Base-by-base conservation (phyloP, 371 early-diverging fungal species). In the Rhizomucor pusillus region DNA sequence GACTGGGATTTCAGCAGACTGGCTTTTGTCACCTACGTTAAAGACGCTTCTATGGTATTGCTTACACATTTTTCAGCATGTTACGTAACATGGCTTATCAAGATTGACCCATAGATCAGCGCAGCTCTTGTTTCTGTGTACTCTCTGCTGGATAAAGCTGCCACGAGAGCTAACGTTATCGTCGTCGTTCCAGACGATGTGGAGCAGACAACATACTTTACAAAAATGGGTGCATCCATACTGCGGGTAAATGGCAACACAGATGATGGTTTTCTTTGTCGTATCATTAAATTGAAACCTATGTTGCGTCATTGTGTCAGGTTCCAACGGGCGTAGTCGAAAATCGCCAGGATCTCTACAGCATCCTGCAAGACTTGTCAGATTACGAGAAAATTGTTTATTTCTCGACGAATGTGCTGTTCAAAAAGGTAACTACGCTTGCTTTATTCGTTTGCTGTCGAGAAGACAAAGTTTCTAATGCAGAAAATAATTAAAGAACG, bases 371-470 rank as follows among this genome's bases (percentile, higher is more conserved):
- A n/a, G 40, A 29, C 12, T 25, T 51, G n/a, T 24, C 6, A 40
- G 25, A 56, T 39, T 66, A 60, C 46, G 16, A 57, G 29, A 70
- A 63, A 16, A 36, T 66, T 16, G 47, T 66, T 4, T 70, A 70
- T 37, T 70, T 70, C 45, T 59, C 66, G 5, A 57, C 52, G 34
- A 58, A 64, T 18, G 47, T 70, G 12, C 23, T 70, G 41, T 70
- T 70, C 47, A 50, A 58, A 50, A 54, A 70, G 39, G 66, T 66
- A 66, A 46, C 23, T 45, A 35, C 35, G 41, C 33, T 19, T 43
- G 47, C 14, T 12, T 41, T 41, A 3, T 5, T 19, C 3, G 19
- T 10, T 54, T 25, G 1, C 43, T n/a, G 19, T 35, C 29, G 24
- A n/a, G 19, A 37, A 39, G 40, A 37, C 19, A 16, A 24, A 6